phyloP scores from a whole-genome alignment of 2,329 filamentous ascomycete genomes.

The Sporothrix globosa region DNA sequence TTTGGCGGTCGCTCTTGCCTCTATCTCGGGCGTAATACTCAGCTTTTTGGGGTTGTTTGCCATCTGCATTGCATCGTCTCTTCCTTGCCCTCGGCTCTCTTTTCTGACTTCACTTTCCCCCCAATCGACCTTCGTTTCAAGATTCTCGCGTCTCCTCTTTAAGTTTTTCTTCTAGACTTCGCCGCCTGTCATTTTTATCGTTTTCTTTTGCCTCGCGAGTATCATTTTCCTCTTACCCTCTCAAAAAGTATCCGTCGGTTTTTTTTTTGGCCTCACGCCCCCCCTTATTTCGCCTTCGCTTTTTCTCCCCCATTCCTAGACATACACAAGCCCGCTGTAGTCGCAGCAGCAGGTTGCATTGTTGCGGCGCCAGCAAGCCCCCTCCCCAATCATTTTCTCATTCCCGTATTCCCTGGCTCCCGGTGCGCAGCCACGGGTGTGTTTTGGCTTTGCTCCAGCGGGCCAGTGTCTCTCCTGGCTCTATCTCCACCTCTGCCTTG shows the following conservation, averaged over 20 bases:
- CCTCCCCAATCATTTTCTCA: constrained; percentile 8
- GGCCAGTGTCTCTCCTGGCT: not conserved
- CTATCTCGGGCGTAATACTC: not conserved
- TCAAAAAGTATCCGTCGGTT: not conserved
- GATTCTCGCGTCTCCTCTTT: not conserved
- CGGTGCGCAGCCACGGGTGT: constrained; percentile 6
- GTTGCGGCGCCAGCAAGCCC: constrained; percentile 9
- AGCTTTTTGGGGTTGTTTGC: not conserved
- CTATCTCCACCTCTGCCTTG: not conserved
- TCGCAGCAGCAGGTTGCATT: constrained; percentile 21
- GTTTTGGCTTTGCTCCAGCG: constrained; percentile 15
- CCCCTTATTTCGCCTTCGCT: not conserved
- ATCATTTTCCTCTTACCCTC: not conserved
- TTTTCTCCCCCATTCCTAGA: constrained; percentile 27
- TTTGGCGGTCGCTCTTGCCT: constrained; percentile 22
- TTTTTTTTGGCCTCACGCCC: constrained; percentile 26
- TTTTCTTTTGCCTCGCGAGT: constrained; percentile 14
- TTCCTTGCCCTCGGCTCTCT: not conserved
- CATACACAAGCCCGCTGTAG: constrained; percentile 19
- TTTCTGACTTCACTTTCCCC: not conserved
- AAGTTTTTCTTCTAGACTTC: not conserved
- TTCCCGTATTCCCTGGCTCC: constrained; percentile 20
- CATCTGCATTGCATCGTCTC: constrained; percentile 9
- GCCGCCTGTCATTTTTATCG: not conserved
- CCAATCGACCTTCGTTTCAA: not conserved